Percentiles rank a stretch among this genome's conserved stretches.
Evolutionary conservation across 225 moss, liverwort and hornwort genomes (phyloP).

Genomic region (Straminergon stramineum): DNA sequence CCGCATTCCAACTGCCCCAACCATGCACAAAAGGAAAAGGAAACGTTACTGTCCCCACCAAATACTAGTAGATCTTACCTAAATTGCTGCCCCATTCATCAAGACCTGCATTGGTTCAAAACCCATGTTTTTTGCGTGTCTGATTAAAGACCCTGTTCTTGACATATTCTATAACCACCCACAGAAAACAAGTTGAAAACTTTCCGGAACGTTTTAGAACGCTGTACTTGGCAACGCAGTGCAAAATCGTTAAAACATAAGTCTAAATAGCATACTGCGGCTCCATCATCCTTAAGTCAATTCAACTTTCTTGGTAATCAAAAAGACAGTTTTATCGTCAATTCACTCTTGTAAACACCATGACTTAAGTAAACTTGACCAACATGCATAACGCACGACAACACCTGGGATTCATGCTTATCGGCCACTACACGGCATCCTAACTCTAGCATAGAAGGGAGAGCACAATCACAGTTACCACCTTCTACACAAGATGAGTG

Average conservation of each 20-base stretch:
- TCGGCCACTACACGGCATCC: background rate
- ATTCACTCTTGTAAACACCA: background rate
- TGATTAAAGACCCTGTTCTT: background rate
- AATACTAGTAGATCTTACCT: background rate
- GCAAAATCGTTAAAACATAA: background rate
- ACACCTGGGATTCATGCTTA: background rate
- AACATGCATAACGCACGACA: background rate
- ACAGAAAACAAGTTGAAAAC: background rate
- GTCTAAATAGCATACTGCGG: background rate
- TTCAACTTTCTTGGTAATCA: background rate
- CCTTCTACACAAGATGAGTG: background rate
- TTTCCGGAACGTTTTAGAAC: background rate
- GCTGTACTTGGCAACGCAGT: background rate
- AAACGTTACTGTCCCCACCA: background rate
- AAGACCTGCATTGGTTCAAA: background rate
- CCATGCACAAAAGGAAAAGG: background rate
- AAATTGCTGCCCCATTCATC: background rate
- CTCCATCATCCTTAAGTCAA: background rate
- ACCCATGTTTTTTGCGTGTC: background rate
- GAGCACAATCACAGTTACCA: background rate
- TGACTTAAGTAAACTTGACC: background rate
- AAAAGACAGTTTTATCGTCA: background rate
- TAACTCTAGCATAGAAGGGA: background rate
- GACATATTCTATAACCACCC: background rate
- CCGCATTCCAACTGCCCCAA: constrained; percentile 59